These are phyloP conservation scores for Fraxinus americana DNA, from an alignment of 257 asterid species.

Conservation along the genomic window DNA sequence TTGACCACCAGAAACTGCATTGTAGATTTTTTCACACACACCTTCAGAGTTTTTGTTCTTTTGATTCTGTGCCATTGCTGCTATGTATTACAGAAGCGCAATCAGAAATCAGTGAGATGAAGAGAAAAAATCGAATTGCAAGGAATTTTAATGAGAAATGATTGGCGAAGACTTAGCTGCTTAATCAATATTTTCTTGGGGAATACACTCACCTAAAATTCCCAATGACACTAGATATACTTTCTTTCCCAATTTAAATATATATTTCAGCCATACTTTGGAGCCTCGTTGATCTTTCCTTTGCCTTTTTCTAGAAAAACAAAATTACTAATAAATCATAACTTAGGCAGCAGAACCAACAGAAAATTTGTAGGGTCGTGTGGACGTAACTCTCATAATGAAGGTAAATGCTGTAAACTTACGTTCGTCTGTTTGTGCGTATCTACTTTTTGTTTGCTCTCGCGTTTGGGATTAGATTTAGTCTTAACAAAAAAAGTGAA, in stretches of 20 bases:
- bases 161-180: conserved; percentile 6
- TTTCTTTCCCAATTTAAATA: neutral
- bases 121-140: neutral
- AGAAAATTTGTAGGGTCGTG: no score
- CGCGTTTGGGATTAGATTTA: no score
- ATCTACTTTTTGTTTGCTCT: no score
- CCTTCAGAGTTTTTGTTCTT: conserved; percentile 9
- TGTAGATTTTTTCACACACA: conserved; percentile 9
- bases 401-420: no score
- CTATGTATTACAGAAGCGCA: neutral
- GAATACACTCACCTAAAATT: conserved; percentile 18
- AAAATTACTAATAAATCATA: neutral
- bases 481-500: no score
- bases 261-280: neutral
- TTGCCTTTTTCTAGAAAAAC: neutral
- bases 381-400: no score
- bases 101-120: conserved; percentile 8
- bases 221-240: conserved; percentile 5
- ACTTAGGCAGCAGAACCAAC: no score
- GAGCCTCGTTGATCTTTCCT: neutral
- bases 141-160: conserved; percentile 21
- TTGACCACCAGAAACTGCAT: neutral
- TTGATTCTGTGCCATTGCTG: conserved; percentile 34
- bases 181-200: conserved; percentile 5
- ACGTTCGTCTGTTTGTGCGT: no score